Evolutionary conservation across 148 eudicot genomes (phyloP).

Genomic region (Vaccinium corymbosum): DNA sequence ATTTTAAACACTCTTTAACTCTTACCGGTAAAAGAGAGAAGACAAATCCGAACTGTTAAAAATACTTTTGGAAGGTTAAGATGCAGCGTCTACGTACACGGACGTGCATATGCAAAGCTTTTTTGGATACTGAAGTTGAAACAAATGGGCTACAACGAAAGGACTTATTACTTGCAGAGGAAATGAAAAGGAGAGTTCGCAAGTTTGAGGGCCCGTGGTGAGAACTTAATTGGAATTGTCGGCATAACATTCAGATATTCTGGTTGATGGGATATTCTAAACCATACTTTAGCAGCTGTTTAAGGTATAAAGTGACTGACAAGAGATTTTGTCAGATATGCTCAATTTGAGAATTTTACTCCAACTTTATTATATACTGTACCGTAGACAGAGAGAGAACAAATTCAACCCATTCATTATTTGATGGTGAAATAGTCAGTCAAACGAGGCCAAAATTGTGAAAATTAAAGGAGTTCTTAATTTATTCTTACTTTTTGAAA

Average conservation of each 20-base stretch:
- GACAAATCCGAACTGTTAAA: too few relatives aligned
- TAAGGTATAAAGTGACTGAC: conserved; percentile 7
- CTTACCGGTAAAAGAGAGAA: too few relatives aligned
- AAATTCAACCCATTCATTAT: conserved; percentile 13
- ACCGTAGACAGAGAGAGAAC: not conserved
- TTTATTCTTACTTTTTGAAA: not conserved
- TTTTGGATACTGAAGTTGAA: not conserved
- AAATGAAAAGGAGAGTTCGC: not conserved
- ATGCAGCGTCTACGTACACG: too few relatives aligned
- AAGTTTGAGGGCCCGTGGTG: not conserved
- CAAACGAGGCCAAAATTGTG: not conserved
- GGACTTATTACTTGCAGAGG: not conserved
- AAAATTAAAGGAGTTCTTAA: not conserved
- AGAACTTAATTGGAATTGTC: not conserved
- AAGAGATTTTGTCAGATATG: conserved; percentile 4
- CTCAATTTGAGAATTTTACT: not conserved
- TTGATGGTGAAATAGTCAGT: conserved; percentile 5
- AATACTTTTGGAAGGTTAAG: too few relatives aligned
- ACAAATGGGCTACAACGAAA: not conserved
- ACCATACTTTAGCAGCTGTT: not conserved
- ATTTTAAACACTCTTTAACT: too few relatives aligned
- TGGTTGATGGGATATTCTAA: conserved; percentile 1
- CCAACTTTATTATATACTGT: not conserved
- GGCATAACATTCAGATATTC: conserved; percentile 4
- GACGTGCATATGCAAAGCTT: too few relatives aligned